These are phyloP conservation scores for Chlorella sp. DNA, from an alignment of 139 green algal genomes.

Conservation along the genomic window DNA sequence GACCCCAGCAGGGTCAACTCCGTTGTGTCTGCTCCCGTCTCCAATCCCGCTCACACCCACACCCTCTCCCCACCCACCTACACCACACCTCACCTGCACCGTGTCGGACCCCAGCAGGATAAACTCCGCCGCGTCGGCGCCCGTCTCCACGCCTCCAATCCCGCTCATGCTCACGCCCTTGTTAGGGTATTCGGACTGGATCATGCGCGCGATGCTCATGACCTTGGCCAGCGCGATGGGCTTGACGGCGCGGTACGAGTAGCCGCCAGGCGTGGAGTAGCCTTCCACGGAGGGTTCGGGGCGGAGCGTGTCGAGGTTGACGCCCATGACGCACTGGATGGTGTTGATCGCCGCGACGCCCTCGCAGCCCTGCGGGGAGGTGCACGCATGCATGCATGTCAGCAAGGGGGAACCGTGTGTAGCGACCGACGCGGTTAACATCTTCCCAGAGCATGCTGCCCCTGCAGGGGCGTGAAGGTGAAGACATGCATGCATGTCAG, in stretches of 20 bases:
- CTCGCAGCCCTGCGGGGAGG: conserved; percentile 50
- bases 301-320: conserved; percentile 90
- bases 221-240: conserved; percentile 89
- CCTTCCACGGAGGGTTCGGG: conserved; percentile 71
- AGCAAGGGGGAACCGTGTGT: too few species aligned
- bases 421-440: too few species aligned
- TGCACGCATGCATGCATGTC: too few species aligned
- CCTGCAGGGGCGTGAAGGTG: too few species aligned
- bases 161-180: conserved; percentile 57
- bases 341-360: conserved; percentile 80
- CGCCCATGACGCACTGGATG: conserved; percentile 84
- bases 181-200: conserved; percentile 17
- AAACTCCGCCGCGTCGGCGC: conserved; percentile 91
- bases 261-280: conserved; percentile 72
- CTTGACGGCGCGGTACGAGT: conserved; percentile 83
- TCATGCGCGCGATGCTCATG: conserved; percentile 38
- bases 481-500: too few species aligned
- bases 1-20: conserved; percentile 94
- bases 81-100: conserved; percentile 88
- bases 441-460: too few species aligned
- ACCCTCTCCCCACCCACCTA: too few species aligned
- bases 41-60: too few species aligned
- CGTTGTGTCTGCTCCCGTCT: conserved; percentile 83
- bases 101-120: conserved; percentile 88
- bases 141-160: conserved; percentile 90